These are phyloP conservation scores for Lodderomyces beijingensis DNA, from an alignment of 1,139 yeast genomes.

Conservation along the genomic window DNA sequence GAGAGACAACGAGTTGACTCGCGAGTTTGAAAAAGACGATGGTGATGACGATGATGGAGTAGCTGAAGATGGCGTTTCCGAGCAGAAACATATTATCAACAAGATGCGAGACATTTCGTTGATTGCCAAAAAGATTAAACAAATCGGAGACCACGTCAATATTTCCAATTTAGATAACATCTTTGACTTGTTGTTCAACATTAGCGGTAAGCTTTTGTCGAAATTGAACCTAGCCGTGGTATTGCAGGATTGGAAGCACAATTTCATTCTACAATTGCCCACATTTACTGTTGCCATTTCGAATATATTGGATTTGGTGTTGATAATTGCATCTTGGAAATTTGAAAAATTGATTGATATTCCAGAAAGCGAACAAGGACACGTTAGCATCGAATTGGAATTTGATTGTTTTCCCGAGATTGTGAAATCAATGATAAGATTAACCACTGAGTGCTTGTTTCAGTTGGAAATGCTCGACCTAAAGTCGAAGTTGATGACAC, in stretches of 20 bases:
- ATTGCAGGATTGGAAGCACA: conserved; percentile 19
- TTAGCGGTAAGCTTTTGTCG: conserved; percentile 17
- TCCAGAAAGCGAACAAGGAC: conserved; percentile 13
- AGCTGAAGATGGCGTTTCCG: conserved; percentile 1
- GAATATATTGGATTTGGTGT: conserved; percentile 21
- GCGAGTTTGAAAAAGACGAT: conserved; percentile 1
- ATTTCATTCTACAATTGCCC: conserved; percentile 16
- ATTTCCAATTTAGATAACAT: conserved; percentile 12
- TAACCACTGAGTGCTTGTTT: conserved; percentile 4
- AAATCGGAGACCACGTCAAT: conserved; percentile 22
- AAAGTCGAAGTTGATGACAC: conserved; percentile 22
- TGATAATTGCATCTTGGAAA: conserved; percentile 30
- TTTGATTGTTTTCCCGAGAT: conserved; percentile 12
- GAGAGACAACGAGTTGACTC: conserved; percentile 9
- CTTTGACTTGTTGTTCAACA: conserved; percentile 9
- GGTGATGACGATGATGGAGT: neutral
- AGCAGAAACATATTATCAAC: conserved; percentile 17
- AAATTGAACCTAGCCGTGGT: conserved; percentile 18
- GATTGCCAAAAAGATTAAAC: conserved; percentile 23
- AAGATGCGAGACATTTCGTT: conserved; percentile 15
- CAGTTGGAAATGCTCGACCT: conserved; percentile 13
- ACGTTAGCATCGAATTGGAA: conserved; percentile 11
- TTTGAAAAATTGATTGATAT: conserved; percentile 28
- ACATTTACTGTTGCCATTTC: conserved; percentile 16
- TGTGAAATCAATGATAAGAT: conserved; percentile 10